Evolutionary conservation across 139 green algal species (phyloP).

Genomic region (Picochlorum sp.): DNA sequence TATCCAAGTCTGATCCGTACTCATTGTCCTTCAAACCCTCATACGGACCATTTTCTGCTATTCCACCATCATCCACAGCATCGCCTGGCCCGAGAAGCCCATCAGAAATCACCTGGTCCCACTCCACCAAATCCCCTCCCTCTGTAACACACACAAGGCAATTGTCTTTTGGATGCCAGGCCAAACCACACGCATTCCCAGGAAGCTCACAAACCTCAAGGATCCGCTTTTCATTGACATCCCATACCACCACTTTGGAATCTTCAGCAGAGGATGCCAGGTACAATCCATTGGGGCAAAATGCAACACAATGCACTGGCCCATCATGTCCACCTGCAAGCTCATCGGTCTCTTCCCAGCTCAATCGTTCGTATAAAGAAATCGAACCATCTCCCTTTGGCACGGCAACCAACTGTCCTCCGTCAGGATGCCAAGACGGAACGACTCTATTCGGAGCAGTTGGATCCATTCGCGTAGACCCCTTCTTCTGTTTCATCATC

Average conservation of each 20-base stretch:
- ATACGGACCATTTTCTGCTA: neutral
- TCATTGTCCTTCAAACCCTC: neutral
- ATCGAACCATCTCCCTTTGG: slow-evolving; percentile 39
- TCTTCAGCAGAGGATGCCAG: slow-evolving; percentile 48
- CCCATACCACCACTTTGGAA: slow-evolving; percentile 60
- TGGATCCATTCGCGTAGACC: slow-evolving; percentile 32
- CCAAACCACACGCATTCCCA: slow-evolving; percentile 32
- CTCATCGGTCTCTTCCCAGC: slow-evolving; percentile 32
- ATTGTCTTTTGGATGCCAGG: slow-evolving; percentile 65
- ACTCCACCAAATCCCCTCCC: slow-evolving; percentile 51
- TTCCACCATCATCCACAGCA: slow-evolving; percentile 18
- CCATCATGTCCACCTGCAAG: slow-evolving; percentile 35
- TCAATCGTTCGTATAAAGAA: slow-evolving; percentile 54
- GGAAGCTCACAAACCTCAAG: slow-evolving; percentile 17
- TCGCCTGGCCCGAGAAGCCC: slow-evolving; percentile 24
- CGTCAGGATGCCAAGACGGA: slow-evolving; percentile 62
- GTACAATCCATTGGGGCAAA: slow-evolving; percentile 78
- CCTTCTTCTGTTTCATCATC: slow-evolving; percentile 15
- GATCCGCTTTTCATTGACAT: slow-evolving; percentile 26
- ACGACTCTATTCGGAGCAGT: slow-evolving; percentile 6
- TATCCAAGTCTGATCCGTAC: neutral
- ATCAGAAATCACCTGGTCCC: slow-evolving; percentile 45
- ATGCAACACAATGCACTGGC: slow-evolving; percentile 42
- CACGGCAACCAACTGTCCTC: slow-evolving; percentile 49
- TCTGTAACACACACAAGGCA: slow-evolving; percentile 47